These are phyloP conservation scores for Saccharum spontaneum DNA, from an alignment of 176 grass and related monocot genomes.

Conservation along the genomic window DNA sequence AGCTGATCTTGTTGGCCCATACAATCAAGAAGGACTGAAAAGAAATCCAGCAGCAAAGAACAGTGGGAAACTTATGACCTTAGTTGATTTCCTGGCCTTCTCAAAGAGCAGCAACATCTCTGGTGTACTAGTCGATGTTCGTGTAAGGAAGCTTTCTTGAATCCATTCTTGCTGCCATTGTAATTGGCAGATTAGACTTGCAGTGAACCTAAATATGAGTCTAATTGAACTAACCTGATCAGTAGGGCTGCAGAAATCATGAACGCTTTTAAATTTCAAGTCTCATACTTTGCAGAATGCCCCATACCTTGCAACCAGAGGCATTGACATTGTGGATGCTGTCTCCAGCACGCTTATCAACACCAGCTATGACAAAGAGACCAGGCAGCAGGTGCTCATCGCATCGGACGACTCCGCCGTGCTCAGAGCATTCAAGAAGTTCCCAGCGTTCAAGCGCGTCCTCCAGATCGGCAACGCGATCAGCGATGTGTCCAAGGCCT, in stretches of 20 bases:
- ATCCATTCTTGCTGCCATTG: not conserved
- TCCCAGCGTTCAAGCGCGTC: slow-evolving; percentile 55
- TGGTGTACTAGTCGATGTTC: slow-evolving; percentile 58
- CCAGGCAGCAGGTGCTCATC: slow-evolving; percentile 51
- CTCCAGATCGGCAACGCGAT: slow-evolving; percentile 46
- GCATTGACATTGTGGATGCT: slow-evolving; percentile 61
- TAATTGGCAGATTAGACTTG: not conserved
- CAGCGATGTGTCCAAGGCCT: slow-evolving; percentile 52
- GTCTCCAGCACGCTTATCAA: slow-evolving; percentile 66
- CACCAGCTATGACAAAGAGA: slow-evolving; percentile 67
- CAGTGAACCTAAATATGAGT: slow-evolving; percentile 54
- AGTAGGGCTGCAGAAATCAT: not conserved
- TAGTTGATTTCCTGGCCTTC: slow-evolving; percentile 59
- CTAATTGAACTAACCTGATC: not conserved
- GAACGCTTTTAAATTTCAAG: not conserved
- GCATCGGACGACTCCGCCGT: slow-evolving; percentile 73
- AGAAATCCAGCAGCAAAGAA: slow-evolving; percentile 88
- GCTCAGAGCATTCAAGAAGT: slow-evolving; percentile 63
- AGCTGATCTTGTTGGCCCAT: slow-evolving; percentile 63
- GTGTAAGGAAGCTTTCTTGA: not conserved
- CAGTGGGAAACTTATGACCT: slow-evolving; percentile 64
- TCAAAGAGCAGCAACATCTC: slow-evolving; percentile 67
- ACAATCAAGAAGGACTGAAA: slow-evolving; percentile 47
- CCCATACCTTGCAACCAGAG: slow-evolving; percentile 72
- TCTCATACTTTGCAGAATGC: slow-evolving; percentile 47